A percentile compares a stretch with the other conserved stretches of the same genome.
Evolutionary conservation across 2,329 filamentous ascomycete species (phyloP).

Genomic region (Hypoxylon sp.): DNA sequence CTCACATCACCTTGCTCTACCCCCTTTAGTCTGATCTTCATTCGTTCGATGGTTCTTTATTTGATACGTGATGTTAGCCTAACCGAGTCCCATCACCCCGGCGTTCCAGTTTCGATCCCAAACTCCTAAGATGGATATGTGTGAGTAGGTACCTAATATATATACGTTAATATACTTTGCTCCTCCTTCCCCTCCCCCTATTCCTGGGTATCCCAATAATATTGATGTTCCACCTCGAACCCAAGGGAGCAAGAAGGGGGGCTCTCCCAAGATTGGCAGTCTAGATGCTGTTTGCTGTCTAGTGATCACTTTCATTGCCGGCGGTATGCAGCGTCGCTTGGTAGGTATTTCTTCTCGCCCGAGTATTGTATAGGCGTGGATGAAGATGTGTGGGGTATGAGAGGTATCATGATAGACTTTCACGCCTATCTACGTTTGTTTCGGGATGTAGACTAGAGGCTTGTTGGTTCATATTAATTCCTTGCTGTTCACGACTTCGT

Average conservation of each 20-base stretch:
- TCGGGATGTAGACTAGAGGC: slow-evolving; percentile 1
- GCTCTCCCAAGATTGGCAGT: slow-evolving; percentile 18
- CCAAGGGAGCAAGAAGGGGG: background rate
- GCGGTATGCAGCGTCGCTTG: slow-evolving; percentile 15
- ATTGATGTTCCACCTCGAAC: slow-evolving; percentile 9
- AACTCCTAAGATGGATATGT: slow-evolving; percentile 33
- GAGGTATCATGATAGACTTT: slow-evolving; percentile 13
- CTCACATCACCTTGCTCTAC: background rate
- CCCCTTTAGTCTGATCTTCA: background rate
- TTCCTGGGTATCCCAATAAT: slow-evolving; percentile 34
- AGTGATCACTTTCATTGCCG: slow-evolving; percentile 21
- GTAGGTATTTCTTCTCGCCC: slow-evolving; percentile 3
- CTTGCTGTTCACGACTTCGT: slow-evolving; percentile 39
- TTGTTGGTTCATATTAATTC: slow-evolving; percentile 10
- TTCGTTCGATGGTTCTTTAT: slow-evolving; percentile 25
- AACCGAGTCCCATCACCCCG: slow-evolving; percentile 13
- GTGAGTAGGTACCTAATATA: slow-evolving; percentile 19
- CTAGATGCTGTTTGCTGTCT: slow-evolving; percentile 19
- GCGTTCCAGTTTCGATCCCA: slow-evolving; percentile 11
- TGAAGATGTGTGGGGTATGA: slow-evolving; percentile 1
- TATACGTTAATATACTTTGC: slow-evolving; percentile 20
- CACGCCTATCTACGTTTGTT: slow-evolving; percentile 5
- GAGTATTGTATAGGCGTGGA: slow-evolving; percentile 4
- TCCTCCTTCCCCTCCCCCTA: slow-evolving; percentile 7
- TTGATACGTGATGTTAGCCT: slow-evolving; percentile 29